Evolutionary conservation across 2,329 filamentous ascomycete species (phyloP).

Genomic region (Pseudogymnoascus sp.): DNA sequence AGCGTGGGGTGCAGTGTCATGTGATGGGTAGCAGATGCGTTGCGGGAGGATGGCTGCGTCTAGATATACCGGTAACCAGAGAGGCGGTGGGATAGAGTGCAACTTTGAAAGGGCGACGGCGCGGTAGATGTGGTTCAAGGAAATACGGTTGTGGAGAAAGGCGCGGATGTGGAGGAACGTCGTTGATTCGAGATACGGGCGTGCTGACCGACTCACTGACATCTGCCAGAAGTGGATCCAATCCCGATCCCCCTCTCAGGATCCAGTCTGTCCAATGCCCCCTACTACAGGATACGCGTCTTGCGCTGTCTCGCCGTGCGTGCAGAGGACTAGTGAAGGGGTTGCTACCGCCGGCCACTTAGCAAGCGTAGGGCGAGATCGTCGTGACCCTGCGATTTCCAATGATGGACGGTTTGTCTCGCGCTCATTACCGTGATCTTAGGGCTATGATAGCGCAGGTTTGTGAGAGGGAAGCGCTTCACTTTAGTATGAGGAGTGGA

Average conservation of each 20-base stretch:
- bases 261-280: neutral
- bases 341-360: neutral
- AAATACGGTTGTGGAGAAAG: neutral
- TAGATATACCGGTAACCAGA: neutral
- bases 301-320: neutral
- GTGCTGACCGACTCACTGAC: neutral
- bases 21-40: neutral
- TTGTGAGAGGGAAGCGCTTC: neutral
- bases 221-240: conserved; percentile 2
- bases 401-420: neutral
- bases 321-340: neutral
- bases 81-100: neutral
- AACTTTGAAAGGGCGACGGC: neutral
- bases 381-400: neutral
- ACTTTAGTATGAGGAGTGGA: neutral
- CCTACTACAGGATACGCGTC: neutral
- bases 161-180: neutral
- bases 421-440: neutral
- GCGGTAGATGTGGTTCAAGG: neutral
- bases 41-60: neutral
- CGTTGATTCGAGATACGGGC: neutral
- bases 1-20: neutral
- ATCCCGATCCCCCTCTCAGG: neutral
- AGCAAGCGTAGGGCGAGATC: neutral
- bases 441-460: neutral